Conservation (phyloP, 805 yeast genomes). For the Nakazawaea ernobii region DNA sequence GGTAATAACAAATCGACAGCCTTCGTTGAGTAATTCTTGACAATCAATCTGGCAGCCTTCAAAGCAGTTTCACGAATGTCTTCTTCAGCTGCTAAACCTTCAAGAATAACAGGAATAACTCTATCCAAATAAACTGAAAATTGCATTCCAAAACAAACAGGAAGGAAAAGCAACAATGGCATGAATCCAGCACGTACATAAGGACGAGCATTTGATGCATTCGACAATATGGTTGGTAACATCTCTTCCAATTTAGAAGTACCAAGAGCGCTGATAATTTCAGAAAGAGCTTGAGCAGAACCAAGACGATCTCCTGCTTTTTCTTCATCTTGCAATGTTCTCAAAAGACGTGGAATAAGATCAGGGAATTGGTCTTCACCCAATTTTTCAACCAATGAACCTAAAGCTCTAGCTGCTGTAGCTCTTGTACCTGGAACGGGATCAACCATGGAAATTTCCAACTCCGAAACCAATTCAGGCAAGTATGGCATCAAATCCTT, state of each 20-base stretch:
- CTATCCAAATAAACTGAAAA: slow-evolving; percentile 83
- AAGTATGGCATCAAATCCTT: slow-evolving; percentile 83
- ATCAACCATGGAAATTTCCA: slow-evolving; percentile 94
- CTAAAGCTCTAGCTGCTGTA: slow-evolving; percentile 95
- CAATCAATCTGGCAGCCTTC: slow-evolving; percentile 89
- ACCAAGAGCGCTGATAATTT: slow-evolving; percentile 91
- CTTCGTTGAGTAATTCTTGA: slow-evolving; percentile 82
- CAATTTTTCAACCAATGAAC: slow-evolving; percentile 90
- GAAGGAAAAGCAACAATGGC: slow-evolving; percentile 84
- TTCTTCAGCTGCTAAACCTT: slow-evolving; percentile 84
- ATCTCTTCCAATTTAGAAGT: slow-evolving; percentile 80
- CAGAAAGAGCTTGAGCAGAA: slow-evolving; percentile 94
- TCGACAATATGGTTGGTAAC: slow-evolving; percentile 70
- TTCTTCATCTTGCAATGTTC: slow-evolving; percentile 67
- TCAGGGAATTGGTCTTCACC: slow-evolving; percentile 96
- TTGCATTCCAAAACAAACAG: slow-evolving; percentile 89
- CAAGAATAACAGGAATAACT: slow-evolving; percentile 86
- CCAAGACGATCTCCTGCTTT: slow-evolving; percentile 92
- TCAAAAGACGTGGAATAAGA: slow-evolving; percentile 73
- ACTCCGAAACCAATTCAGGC: slow-evolving; percentile 67
- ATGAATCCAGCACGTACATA: slow-evolving; percentile 86
- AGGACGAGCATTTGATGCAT: slow-evolving; percentile 60
- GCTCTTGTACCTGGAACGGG: slow-evolving; percentile 97
- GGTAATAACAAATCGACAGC: slow-evolving; percentile 93
- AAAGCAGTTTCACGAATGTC: slow-evolving; percentile 83